Base-by-base conservation (phyloP, 257 asterid genomes). In the Solanum sparsipilum region DNA sequence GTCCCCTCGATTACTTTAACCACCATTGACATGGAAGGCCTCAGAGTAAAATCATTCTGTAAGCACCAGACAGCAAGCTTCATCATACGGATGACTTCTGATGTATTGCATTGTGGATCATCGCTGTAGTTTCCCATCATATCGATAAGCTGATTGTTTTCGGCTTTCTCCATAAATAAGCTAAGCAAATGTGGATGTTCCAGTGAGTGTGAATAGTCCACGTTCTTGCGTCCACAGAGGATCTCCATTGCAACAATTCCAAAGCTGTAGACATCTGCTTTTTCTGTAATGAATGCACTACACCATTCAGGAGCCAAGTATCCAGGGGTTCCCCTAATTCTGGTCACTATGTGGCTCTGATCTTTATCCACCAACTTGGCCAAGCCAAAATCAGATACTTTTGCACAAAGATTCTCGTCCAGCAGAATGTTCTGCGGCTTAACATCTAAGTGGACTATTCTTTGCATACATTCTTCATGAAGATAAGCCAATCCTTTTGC, bases 361-460 rank as follows among this genome's bases (percentile, higher is more conserved):
- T 90, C 89, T 21, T 87, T 90, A 21, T 48, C 86, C 21, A 90
- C 71, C 21, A 90, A 87, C 41, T 90, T 90, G 25, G 92, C 82
- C 44, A 90, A 75, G 38, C 92, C 92, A 75, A 90, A 90, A 39
- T 88, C 92, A n/a, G 92, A 86, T 13, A 90, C 36, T 23, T 90
- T 90, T 32, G 92, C 92, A 56, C 89, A 83, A 83, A 86, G 76
- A 10, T 84, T 71, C 5, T 88, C 89, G 16, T 90, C 92, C 16
- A 90, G 78, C 58, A 89, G 91, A 73, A 89, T 89, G 86, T 89
- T 89, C 63, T 89, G 91, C 4, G 89, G 90, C 71, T 89, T 88
- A 41, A 90, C 60, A 41, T 90, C 90, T 3, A 90, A 81, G 86
- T 88, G 90, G 29, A 90, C 32, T 31, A 90, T 86, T 13, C 76